Percentiles rank a stretch among this genome's conserved stretches.
phyloP scores from a whole-genome alignment of 805 yeast species.

The Metschnikowia kunwiensis region DNA sequence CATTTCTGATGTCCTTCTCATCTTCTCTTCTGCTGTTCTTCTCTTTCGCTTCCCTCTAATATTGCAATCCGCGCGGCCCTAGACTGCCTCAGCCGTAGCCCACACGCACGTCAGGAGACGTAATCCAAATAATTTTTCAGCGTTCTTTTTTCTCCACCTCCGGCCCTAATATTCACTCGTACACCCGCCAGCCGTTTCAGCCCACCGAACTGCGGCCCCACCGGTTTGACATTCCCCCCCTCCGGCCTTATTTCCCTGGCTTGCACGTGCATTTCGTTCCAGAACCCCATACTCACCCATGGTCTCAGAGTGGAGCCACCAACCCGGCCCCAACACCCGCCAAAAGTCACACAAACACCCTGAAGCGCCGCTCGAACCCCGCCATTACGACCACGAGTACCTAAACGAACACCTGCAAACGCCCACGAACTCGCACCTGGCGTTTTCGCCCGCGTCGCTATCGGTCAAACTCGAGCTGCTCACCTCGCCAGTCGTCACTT shows the following conservation, averaged over 20 bases:
- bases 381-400: neutral
- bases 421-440: conserved; percentile 1
- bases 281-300: neutral
- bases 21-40: too few relatives aligned
- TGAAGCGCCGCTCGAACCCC: neutral
- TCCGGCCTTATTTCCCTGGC: neutral
- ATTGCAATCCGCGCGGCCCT: too few relatives aligned
- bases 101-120: neutral
- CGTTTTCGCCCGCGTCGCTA: conserved; percentile 1
- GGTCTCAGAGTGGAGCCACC: conserved; percentile 2
- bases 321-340: neutral
- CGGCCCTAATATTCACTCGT: too few relatives aligned
- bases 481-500: neutral
- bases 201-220: too few relatives aligned
- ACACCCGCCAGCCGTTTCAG: too few relatives aligned
- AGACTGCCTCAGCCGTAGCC: too few relatives aligned
- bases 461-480: conserved; percentile 2
- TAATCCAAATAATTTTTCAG: too few relatives aligned
- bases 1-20: too few relatives aligned
- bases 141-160: too few relatives aligned
- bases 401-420: neutral
- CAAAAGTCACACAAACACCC: neutral
- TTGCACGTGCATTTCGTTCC: neutral
- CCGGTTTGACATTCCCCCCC: too few relatives aligned
- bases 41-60: too few relatives aligned